phyloP scores from a whole-genome alignment of 352 stramenopile species.

The Peronospora belbahrii region DNA sequence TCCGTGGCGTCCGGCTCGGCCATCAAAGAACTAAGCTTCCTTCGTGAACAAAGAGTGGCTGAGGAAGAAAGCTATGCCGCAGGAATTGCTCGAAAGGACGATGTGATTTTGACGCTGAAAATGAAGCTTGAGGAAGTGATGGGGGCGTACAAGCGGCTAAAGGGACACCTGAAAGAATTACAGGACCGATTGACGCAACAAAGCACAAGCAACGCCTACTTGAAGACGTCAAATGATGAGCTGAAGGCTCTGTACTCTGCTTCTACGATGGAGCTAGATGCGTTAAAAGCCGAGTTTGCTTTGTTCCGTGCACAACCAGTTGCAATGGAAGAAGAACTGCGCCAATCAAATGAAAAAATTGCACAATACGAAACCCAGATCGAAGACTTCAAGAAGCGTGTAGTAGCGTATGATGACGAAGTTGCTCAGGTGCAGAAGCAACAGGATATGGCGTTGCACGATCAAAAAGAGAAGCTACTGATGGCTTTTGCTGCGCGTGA shows the following conservation, averaged over 20 bases:
- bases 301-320: slow-evolving; percentile 11
- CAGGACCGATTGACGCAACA: slow-evolving; percentile 37
- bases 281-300: slow-evolving; percentile 27
- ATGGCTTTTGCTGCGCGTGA: slow-evolving; percentile 5
- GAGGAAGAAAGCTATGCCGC: slow-evolving; percentile 11
- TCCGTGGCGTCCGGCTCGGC: slow-evolving; percentile 3
- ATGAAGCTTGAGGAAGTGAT: slow-evolving; percentile 58
- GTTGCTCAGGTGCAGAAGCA: slow-evolving; percentile 11
- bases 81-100: slow-evolving; percentile 26
- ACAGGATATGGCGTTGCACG: slow-evolving; percentile 12
- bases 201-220: slow-evolving; percentile 18
- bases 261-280: slow-evolving; percentile 19
- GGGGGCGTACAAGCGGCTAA: slow-evolving; percentile 49
- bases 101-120: slow-evolving; percentile 46
- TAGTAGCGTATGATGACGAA: slow-evolving; percentile 25
- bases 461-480: slow-evolving; percentile 20
- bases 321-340: slow-evolving; percentile 11
- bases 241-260: slow-evolving; percentile 16
- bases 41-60: slow-evolving; percentile 13
- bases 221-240: slow-evolving; percentile 21
- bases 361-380: slow-evolving; percentile 22
- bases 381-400: slow-evolving; percentile 24
- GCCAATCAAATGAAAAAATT: slow-evolving; percentile 8
- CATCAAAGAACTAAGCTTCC: slow-evolving; percentile 10
- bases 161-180: slow-evolving; percentile 36